Base-by-base conservation (phyloP, 306 rosid genomes). In the Quercus mongolica region DNA sequence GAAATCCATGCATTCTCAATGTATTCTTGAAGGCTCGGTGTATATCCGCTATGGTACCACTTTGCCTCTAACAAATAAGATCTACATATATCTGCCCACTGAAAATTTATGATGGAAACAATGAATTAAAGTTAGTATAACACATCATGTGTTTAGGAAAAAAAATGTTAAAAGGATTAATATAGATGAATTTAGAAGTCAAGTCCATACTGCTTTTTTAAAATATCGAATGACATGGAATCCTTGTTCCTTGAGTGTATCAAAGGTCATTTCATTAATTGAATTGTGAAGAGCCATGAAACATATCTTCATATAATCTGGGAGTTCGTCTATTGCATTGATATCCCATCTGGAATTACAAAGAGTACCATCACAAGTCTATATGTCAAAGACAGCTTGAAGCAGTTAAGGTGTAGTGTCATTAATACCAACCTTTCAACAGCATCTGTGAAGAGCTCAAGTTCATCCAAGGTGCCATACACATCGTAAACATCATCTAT, bases 401-500 rank as follows among this genome's bases (percentile, higher is more conserved):
- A 57, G 63, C 3, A 57, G 4, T 8, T 57, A 2, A 57, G 25
- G 21, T 21, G 57, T 9, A 23, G 11, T n/a, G 13, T 3, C 1
- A 35, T 20, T 11, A 30, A 30, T 51, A 52, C 49, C 3, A 49
- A 75, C 84, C 77, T 81, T 5, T 81, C 77, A 59, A 81, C 15
- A 20, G 69, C 80, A 30, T 70, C 3, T 0, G 84, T 81, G 56
- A 81, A 81, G 17, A 59, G 59, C 73, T 81, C 56, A 17, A 78
- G 38, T 71, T 78, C 82, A 28, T 71, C 76, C 21, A 78, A 26
- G 1, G 72, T 78, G 38, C 82, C 63, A 71, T 78, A 49, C 10
- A 58, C 71, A 59, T 78, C 82, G 59, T 78, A 78, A 46, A 78
- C 6, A 59, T 78, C 76, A 71, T 78, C 71, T 18, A 78, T 78